These are phyloP conservation scores for Lonicera japonica DNA, from an alignment of 129 eudicot species.

Conservation along the genomic window DNA sequence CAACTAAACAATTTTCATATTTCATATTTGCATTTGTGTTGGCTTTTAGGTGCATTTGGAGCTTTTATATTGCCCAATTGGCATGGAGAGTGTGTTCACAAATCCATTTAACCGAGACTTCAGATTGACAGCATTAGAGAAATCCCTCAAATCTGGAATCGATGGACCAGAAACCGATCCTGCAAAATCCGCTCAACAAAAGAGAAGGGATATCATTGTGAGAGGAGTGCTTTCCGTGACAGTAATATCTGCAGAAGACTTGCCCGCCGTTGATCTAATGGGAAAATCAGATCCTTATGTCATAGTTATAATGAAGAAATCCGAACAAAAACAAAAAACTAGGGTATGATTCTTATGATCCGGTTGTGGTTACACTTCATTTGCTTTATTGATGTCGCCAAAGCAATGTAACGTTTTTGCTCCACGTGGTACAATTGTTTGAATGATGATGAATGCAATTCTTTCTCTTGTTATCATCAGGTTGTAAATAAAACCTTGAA, in stretches of 20 bases:
- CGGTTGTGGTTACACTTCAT: background rate
- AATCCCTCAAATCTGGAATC: constrained; percentile 51
- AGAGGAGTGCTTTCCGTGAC: constrained; percentile 99
- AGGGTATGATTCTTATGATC: constrained; percentile 41
- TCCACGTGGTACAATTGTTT: background rate
- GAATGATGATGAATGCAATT: background rate
- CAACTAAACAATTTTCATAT: too few species aligned
- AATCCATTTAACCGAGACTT: constrained; percentile 52
- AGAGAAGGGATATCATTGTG: constrained; percentile 61
- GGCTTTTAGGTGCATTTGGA: constrained; percentile 85
- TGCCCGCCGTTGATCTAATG: constrained; percentile 68
- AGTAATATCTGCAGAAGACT: constrained; percentile 67
- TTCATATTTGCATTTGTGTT: background rate
- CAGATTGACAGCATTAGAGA: constrained; percentile 71
- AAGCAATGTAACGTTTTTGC: too few species aligned
- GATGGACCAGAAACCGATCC: constrained; percentile 34
- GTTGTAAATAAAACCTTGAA: constrained; percentile 70
- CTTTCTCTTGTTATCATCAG: constrained; percentile 30
- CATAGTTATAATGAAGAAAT: constrained; percentile 64
- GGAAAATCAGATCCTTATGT: constrained; percentile 98
- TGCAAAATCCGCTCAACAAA: constrained; percentile 32
- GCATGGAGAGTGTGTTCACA: constrained; percentile 38
- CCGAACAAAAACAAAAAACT: constrained; percentile 69
- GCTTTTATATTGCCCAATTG: constrained; percentile 78
- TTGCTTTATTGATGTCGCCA: background rate